Base-by-base conservation (phyloP, 768 basidiomycete genomes). In the Serendipita sp. region DNA sequence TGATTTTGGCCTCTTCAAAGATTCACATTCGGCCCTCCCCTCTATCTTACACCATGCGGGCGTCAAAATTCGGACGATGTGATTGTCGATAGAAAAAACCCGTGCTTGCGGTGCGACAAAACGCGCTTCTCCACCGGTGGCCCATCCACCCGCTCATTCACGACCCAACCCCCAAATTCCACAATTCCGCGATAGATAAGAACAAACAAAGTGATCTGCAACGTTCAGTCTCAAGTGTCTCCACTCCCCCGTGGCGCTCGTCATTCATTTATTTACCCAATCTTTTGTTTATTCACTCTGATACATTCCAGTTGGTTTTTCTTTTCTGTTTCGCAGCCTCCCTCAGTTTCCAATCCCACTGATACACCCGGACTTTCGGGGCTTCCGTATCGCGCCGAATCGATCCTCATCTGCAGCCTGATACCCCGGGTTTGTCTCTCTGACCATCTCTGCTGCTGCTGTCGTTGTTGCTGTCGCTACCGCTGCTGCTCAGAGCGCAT, bases 1-100 rank as follows among this genome's bases (percentile, higher is more conserved):
- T 60, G 56, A 60, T 11, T 60, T 60, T 60, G 16, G 35, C 37
- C 37, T 60, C 18, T 60, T 60, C 56, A 60, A 60, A 32, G 56
- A 60, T 10, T 10, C 18, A 18, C 28, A 35, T 4, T 28, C 28
- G 4, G 35, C 56, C 56, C 56, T 60, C 30, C 11, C 56, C 10
- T 28, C 56, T n/a, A 60, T 60, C 56, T 24, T 38, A 37, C 56
- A 38, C 35, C 10, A 3, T n/a, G 35, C 24, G 8, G 56, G 56
- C n/a, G 30, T 60, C 56, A 60, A 60, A 60, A 35, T 38, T 10
- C 11, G 34, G 48, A 51, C 30, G 30, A 51, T 51, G 30, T 51
- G 18, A 51, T 32, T n/a, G 30, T 18, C 45, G 48, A 51, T 8
- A n/a, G n/a, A 5, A 51, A 8, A 51, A 18, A 18, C 48, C n/a